Evolutionary conservation across 345 rosid species (phyloP).

Genomic region (Mallotus nudiflorus): DNA sequence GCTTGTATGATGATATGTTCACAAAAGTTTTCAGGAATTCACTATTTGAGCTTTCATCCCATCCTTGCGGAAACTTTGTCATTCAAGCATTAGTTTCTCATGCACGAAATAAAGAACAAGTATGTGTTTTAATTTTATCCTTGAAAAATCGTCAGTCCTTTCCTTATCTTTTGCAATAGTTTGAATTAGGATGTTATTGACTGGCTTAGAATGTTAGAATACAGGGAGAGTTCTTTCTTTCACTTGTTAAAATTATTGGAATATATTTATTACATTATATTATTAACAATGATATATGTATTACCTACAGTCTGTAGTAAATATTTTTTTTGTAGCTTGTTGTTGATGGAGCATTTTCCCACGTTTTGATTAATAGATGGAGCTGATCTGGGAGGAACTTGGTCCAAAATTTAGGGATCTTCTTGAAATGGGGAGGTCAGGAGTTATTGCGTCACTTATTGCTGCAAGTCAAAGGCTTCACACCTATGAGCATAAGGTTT

Average conservation of each 20-base stretch:
- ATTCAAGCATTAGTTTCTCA: slow-evolving; percentile 77
- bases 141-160: neutral
- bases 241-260: neutral
- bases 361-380: slow-evolving; percentile 55
- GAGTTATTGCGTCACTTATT: slow-evolving; percentile 80
- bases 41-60: slow-evolving; percentile 67
- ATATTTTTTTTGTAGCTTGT: neutral
- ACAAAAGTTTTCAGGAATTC: slow-evolving; percentile 68
- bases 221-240: neutral
- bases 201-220: neutral
- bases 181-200: neutral
- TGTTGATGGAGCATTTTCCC: slow-evolving; percentile 4
- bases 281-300: too few relatives aligned
- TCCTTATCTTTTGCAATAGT: neutral
- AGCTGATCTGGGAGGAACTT: slow-evolving; percentile 73
- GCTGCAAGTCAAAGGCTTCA: slow-evolving; percentile 74
- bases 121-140: slow-evolving; percentile 19
- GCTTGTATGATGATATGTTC: slow-evolving; percentile 67
- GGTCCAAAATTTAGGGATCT: slow-evolving; percentile 72
- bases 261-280: neutral
- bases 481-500: slow-evolving; percentile 66
- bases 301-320: neutral
- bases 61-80: slow-evolving; percentile 91
- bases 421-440: slow-evolving; percentile 82
- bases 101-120: slow-evolving; percentile 71